These are phyloP conservation scores for Tetracentron sinense DNA, from an alignment of 164 flowering plant genomes.

Conservation along the genomic window DNA sequence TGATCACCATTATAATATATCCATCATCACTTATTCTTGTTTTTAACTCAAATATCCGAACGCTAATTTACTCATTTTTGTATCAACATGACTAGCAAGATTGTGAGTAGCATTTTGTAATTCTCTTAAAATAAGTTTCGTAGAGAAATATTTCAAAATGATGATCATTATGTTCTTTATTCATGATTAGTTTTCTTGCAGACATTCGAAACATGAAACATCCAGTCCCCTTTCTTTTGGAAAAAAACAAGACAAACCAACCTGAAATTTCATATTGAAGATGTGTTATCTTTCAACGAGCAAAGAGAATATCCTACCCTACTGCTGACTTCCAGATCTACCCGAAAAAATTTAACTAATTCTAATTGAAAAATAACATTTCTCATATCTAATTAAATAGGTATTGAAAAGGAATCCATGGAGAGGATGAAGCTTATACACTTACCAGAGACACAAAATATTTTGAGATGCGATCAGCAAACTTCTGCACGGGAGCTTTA, in stretches of 20 bases:
- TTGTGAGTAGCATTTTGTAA: too few relatives aligned
- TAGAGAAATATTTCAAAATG: neutral
- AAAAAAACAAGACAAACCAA: too few relatives aligned
- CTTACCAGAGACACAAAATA: constrained; percentile 83
- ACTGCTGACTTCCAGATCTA: neutral
- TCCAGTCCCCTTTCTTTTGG: too few relatives aligned
- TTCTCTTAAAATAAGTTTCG: neutral
- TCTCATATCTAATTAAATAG: neutral
- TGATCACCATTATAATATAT: neutral
- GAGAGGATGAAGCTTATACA: neutral
- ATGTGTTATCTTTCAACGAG: too few relatives aligned
- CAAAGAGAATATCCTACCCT: neutral
- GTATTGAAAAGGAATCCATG: neutral
- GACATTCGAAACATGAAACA: too few relatives aligned
- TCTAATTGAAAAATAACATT: too few relatives aligned
- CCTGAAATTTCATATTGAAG: too few relatives aligned
- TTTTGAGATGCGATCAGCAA: constrained; percentile 85
- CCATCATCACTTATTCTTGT: neutral
- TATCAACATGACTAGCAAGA: too few relatives aligned
- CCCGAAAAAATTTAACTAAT: neutral
- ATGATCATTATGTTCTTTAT: too few relatives aligned
- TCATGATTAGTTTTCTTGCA: too few relatives aligned
- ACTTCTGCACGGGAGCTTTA: constrained; percentile 91
- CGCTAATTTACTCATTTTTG: too few relatives aligned
- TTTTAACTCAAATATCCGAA: too few relatives aligned